Evolutionary conservation across 768 basidiomycete genomes (phyloP).

Genomic region (Mycena venus): DNA sequence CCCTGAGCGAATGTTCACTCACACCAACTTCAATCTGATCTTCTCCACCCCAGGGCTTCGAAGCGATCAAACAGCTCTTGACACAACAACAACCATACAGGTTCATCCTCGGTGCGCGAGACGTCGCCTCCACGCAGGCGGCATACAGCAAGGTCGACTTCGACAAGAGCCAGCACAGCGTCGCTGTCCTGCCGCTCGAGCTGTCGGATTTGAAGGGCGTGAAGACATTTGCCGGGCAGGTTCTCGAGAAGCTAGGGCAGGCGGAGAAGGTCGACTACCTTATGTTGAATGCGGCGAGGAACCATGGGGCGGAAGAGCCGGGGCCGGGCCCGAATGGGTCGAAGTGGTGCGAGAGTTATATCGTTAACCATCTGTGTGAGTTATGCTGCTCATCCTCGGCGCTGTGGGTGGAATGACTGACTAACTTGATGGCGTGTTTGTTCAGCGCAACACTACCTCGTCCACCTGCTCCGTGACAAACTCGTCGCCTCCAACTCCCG

Average conservation of each 20-base stretch:
- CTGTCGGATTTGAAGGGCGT: constrained; percentile 19
- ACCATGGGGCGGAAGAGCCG: not conserved
- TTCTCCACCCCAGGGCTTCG: constrained; percentile 20
- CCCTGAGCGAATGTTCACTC: too few relatives aligned
- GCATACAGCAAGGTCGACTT: constrained; percentile 12
- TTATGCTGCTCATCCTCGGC: too few relatives aligned
- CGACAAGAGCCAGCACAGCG: constrained; percentile 1
- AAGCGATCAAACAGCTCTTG: constrained; percentile 30
- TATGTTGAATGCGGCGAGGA: constrained; percentile 24
- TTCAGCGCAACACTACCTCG: constrained; percentile 30
- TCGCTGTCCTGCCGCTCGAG: constrained; percentile 26
- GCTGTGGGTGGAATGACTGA: not conserved
- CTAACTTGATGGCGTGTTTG: too few relatives aligned
- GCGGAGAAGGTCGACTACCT: constrained; percentile 14
- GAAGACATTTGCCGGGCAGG: constrained; percentile 17
- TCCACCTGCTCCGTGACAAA: constrained; percentile 27
- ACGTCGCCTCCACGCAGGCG: not conserved
- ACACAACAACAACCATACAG: constrained; percentile 10
- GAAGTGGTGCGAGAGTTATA: constrained; percentile 28
- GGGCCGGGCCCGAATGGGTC: not conserved
- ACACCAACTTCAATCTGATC: not conserved
- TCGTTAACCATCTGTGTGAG: constrained; percentile 29
- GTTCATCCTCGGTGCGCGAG: constrained; percentile 29
- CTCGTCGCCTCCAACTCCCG: constrained; percentile 19
- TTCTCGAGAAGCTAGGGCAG: constrained; percentile 10